phyloP scores from a whole-genome alignment of 331 rosid species.

The Quercus lobata region DNA sequence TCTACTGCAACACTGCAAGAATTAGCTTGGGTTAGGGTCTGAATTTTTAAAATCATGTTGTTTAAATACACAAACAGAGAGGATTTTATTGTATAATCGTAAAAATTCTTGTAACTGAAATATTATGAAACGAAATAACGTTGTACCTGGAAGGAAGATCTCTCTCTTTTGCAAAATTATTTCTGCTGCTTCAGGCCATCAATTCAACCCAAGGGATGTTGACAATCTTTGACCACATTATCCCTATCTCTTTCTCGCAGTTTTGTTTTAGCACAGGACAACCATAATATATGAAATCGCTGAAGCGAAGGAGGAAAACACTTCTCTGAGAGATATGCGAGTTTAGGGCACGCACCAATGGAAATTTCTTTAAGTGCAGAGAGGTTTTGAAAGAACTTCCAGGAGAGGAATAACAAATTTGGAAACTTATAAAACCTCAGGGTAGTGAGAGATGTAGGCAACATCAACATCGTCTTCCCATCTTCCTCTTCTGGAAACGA shows the following conservation, averaged over 20 bases:
- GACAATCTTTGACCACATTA: constrained; percentile 11
- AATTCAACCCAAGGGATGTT: constrained; percentile 17
- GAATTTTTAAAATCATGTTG: no score
- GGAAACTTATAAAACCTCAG: rapidly evolving
- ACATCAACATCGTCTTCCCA: no score
- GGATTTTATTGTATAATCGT: no score
- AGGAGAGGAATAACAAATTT: background rate
- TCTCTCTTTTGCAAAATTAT: no score
- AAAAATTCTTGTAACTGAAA: no score
- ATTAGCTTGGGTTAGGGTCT: no score
- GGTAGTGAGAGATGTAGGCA: no score
- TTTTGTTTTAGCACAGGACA: constrained; percentile 4
- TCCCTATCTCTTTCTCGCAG: background rate
- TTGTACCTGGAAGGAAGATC: no score
- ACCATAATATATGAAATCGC: background rate
- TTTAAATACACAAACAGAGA: no score
- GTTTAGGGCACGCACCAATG: background rate
- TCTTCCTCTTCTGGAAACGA: background rate
- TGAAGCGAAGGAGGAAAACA: constrained; percentile 21
- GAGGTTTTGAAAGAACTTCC: constrained; percentile 2
- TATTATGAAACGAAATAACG: no score
- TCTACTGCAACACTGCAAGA: no score
- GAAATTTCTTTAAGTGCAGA: constrained; percentile 1
- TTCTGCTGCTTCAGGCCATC: background rate
- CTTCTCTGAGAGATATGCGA: background rate